A percentile compares a stretch with the other conserved stretches of the same genome.
Conservation (phyloP, 805 yeast species). For the Candida yuanshanica region DNA sequence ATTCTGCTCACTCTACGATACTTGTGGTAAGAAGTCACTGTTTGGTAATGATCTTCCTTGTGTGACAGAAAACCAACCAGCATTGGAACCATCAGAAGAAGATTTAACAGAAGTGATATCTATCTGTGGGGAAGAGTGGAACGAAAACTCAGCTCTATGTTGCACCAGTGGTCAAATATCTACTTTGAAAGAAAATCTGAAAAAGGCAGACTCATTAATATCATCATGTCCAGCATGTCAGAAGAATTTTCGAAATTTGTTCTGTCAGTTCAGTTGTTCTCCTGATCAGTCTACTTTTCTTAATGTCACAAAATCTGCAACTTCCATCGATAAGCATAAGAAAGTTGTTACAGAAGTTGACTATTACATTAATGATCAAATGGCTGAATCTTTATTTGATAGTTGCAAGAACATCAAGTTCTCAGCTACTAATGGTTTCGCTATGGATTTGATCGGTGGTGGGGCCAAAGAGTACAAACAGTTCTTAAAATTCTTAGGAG, state of each 20-base stretch:
- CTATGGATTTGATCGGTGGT: slow-evolving; percentile 97
- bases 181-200: slow-evolving; percentile 50
- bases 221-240: slow-evolving; percentile 93
- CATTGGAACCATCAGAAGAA: slow-evolving; percentile 33
- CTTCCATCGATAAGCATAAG: slow-evolving; percentile 40
- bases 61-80: slow-evolving; percentile 51
- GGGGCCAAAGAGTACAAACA: slow-evolving; percentile 73
- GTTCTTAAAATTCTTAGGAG: slow-evolving; percentile 86
- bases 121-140: slow-evolving; percentile 73
- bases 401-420: slow-evolving; percentile 89
- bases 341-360: slow-evolving; percentile 68
- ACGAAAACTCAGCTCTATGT: slow-evolving; percentile 46
- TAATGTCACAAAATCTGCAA: slow-evolving; percentile 50
- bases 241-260: slow-evolving; percentile 75
- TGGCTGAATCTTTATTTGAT: slow-evolving; percentile 65
- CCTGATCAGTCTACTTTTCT: slow-evolving; percentile 74
- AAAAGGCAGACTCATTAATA: slow-evolving; percentile 73
- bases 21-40: slow-evolving; percentile 73
- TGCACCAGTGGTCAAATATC: slow-evolving; percentile 62
- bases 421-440: slow-evolving; percentile 91
- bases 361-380: slow-evolving; percentile 49
- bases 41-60: slow-evolving; percentile 84
- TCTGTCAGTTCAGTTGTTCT: slow-evolving; percentile 87
- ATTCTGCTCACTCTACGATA: slow-evolving; percentile 32
- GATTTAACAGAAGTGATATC: slow-evolving; percentile 43